Evolutionary conservation across 2,329 filamentous ascomycete genomes (phyloP), one percentile per base, ranked within the genome.

Genomic region (Sporothrix globosa): DNA sequence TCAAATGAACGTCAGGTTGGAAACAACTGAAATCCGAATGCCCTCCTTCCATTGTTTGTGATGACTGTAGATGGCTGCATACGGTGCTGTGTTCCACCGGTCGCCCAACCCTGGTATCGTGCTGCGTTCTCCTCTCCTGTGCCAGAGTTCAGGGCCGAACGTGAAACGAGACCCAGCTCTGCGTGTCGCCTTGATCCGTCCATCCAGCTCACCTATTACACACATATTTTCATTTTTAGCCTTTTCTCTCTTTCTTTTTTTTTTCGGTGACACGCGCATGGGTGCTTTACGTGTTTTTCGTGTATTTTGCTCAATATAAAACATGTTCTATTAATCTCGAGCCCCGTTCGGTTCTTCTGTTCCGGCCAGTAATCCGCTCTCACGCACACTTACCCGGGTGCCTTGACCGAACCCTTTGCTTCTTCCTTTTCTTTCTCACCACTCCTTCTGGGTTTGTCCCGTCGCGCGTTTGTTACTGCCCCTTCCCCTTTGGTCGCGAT

Each of bases 331-430:
- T 50, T 65, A 50, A 50, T 34, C 3, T 63, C 27, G 58, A 63
- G 39, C 58, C 34, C 41, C 39, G 56, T 61, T 46, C 17, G 39
- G 7, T 27, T 58, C 53, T 56, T 34, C 34, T 24, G 14, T 24
- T 30, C 27, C 24, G 5, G 10, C 24, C 53, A 56, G 53, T 27
- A 14, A 13, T 41, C 34, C 21, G 17, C 19, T 41, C 56, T 50
- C 44, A 21, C 39, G 13, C 30, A 54, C 21, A 68, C 21, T 60
- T 68, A 68, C 53, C 66, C 67, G 67, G 50, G 66, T 48, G 52
- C 52, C 65, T n/a, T 56, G n/a, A 58, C 34, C 52, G 52, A 46
- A 5, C 46, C 39, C 10, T 46, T 39, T 39, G 34, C 27, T 54
- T 44, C 14, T 46, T 68, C 24, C 17, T 17, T 67, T 11, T 46